Base-by-base conservation (phyloP, 176 grass and related monocot species). In the Triticum timopheevii region DNA sequence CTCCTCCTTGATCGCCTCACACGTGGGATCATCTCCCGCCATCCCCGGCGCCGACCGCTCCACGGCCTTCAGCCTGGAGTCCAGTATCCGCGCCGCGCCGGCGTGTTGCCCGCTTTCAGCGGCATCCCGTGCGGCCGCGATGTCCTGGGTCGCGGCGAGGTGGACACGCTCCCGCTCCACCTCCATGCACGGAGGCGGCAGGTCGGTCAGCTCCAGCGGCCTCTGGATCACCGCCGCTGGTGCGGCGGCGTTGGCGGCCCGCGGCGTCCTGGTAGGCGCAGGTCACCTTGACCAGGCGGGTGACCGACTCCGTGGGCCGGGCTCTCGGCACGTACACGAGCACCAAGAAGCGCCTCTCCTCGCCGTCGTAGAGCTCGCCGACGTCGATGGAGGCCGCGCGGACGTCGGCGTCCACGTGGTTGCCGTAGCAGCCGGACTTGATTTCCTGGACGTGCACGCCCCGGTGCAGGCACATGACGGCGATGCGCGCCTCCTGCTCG, bases 261-360 rank as follows among this genome's bases (percentile, higher is more conserved):
- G 82, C 88, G 30, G 78, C 89, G 83, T 94, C 95, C 64, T 69
- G 71, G 39, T 97, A 97, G 17, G 70, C 28, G 65, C 91, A 97
- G 28, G 77, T 76, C 30, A 83, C 77, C 42, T 83, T 38, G 12
- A 97, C 16, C 7, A 97, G 71, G 24, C 13, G 66, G 12, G 65
- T 90, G 65, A 67, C 79, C 12, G 80, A 77, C 19, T 67, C 50
- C 19, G 4, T 11, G 13, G 52, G 13, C 13, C 35, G n/a, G 50
- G 61, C 79, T 33, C 86, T 69, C 20, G 93, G 90, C 27, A 97
- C 77, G 27, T 87, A 30, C 10, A 94, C 13, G 45, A 89, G 80
- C 49, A 97, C 24, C 31, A 94, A 15, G 85, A 97, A 92, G 30
- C 91, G 88, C 87, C 95, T 89, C 88, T 92, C 92, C 87, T 97